These are phyloP conservation scores for Yamadazyma philogaea DNA, from an alignment of 805 yeast genomes.

Conservation along the genomic window DNA sequence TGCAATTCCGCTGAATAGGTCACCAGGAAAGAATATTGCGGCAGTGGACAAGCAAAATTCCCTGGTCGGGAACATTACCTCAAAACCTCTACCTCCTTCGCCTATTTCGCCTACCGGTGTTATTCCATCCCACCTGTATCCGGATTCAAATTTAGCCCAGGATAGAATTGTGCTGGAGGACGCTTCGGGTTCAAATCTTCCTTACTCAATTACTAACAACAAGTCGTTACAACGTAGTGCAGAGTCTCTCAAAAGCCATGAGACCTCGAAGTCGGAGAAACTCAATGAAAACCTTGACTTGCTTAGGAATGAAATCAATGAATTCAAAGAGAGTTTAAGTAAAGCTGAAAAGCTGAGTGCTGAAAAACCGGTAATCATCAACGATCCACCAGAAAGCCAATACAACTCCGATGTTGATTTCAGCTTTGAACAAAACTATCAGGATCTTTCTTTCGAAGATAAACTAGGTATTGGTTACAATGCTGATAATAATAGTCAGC, in stretches of 20 bases:
- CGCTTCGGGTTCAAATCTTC: conserved; percentile 2
- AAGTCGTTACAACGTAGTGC: not conserved
- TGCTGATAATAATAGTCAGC: not conserved
- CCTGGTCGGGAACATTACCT: not conserved
- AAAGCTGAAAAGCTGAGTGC: conserved; percentile 19
- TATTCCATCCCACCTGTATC: not conserved
- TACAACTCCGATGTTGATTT: conserved; percentile 22
- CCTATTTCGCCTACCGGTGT: not conserved
- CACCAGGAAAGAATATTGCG: not conserved
- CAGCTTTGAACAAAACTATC: conserved; percentile 39
- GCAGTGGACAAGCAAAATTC: not conserved
- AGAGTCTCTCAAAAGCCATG: conserved; percentile 4
- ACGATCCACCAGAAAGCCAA: conserved; percentile 15
- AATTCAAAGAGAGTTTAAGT: conserved; percentile 41
- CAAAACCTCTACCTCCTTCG: not conserved
- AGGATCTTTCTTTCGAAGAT: conserved; percentile 40
- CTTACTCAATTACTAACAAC: conserved; percentile 1
- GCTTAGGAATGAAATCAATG: conserved; percentile 41
- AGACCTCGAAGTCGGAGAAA: conserved; percentile 27
- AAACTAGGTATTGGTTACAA: conserved; percentile 25
- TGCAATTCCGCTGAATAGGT: not conserved
- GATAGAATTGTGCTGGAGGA: not conserved
- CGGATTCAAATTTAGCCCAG: not conserved
- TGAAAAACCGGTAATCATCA: conserved; percentile 9
- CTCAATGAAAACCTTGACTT: conserved; percentile 41